Percentiles rank a stretch among this genome's conserved stretches.
phyloP scores from a whole-genome alignment of 1,284 basidiomycete species.

The Uromyces viciae-fabae region DNA sequence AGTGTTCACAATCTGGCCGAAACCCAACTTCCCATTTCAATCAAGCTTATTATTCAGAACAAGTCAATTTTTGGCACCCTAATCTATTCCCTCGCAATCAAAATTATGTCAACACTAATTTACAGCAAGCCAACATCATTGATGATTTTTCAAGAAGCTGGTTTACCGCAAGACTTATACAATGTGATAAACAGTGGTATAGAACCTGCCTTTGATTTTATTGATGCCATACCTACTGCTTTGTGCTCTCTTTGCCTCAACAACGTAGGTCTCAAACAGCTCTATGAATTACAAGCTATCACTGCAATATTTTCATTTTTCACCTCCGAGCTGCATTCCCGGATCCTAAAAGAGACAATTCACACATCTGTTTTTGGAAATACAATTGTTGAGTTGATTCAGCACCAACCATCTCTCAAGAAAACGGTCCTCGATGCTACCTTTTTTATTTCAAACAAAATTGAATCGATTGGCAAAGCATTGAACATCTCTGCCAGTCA shows the following conservation, averaged over 20 bases:
- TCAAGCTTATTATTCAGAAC: conserved; percentile 83
- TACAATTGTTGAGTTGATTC: conserved; percentile 87
- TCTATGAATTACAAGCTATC: conserved; percentile 69
- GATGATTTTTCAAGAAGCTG: conserved; percentile 83
- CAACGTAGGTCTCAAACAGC: conserved; percentile 76
- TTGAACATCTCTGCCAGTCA: conserved; percentile 63
- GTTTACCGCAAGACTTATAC: conserved; percentile 85
- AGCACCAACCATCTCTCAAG: conserved; percentile 89
- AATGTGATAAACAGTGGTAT: conserved; percentile 75
- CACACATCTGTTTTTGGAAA: conserved; percentile 82
- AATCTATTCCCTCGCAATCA: conserved; percentile 82
- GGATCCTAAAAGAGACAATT: conserved; percentile 87
- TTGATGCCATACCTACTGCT: conserved; percentile 90
- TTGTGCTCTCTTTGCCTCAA: conserved; percentile 95
- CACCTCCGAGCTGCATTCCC: conserved; percentile 76
- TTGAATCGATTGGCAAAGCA: conserved; percentile 67
- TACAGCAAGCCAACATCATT: conserved; percentile 98
- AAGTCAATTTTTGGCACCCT: conserved; percentile 78
- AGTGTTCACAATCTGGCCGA: conserved; percentile 92
- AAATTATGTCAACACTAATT: conserved; percentile 95
- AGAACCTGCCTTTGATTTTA: conserved; percentile 83
- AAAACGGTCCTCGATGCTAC: conserved; percentile 71
- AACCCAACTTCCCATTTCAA: conserved; percentile 75
- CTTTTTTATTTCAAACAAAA: conserved; percentile 67
- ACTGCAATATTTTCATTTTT: conserved; percentile 79